A percentile compares a stretch with the other conserved stretches of the same genome.
These are phyloP conservation scores for Blastobotrys americana DNA, from an alignment of 805 yeast species.

Conservation along the genomic window DNA sequence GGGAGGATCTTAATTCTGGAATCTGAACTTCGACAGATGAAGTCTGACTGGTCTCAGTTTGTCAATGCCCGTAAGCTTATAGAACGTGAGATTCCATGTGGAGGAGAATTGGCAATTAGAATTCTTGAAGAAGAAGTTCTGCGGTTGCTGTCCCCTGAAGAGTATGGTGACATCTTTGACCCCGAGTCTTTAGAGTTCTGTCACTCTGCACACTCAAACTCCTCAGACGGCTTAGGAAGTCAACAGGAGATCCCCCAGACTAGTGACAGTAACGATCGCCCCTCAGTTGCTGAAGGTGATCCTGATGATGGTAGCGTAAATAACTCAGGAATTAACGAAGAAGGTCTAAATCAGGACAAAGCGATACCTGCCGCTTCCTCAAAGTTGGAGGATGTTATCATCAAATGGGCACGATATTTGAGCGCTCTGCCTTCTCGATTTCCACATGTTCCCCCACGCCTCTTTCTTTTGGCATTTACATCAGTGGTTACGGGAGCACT, in stretches of 20 bases:
- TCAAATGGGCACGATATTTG: constrained; percentile 34
- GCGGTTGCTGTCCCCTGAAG: constrained; percentile 19
- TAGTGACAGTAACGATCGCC: background rate
- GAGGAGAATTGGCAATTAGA: constrained; percentile 18
- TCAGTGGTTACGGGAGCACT: constrained; percentile 51
- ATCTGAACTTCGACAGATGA: constrained; percentile 44
- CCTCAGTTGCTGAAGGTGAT: background rate
- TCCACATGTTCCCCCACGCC: constrained; percentile 45
- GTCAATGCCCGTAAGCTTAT: constrained; percentile 43
- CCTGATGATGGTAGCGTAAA: background rate
- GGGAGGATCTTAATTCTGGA: constrained; percentile 39
- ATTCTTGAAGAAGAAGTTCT: constrained; percentile 27
- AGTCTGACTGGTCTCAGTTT: constrained; percentile 47
- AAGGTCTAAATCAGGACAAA: background rate
- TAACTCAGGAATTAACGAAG: background rate
- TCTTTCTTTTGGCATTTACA: constrained; percentile 47
- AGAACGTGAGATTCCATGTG: constrained; percentile 46
- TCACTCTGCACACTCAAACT: background rate
- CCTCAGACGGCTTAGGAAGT: no score
- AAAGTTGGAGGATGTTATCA: constrained; percentile 23
- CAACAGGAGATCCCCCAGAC: background rate
- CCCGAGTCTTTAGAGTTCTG: background rate
- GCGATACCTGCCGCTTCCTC: background rate
- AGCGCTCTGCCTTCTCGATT: constrained; percentile 42
- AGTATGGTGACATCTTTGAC: constrained; percentile 2